A percentile compares a stretch with the other conserved stretches of the same genome.
Evolutionary conservation across 805 yeast genomes (phyloP).

Genomic region (Sugiyamaella lignohabitans): DNA sequence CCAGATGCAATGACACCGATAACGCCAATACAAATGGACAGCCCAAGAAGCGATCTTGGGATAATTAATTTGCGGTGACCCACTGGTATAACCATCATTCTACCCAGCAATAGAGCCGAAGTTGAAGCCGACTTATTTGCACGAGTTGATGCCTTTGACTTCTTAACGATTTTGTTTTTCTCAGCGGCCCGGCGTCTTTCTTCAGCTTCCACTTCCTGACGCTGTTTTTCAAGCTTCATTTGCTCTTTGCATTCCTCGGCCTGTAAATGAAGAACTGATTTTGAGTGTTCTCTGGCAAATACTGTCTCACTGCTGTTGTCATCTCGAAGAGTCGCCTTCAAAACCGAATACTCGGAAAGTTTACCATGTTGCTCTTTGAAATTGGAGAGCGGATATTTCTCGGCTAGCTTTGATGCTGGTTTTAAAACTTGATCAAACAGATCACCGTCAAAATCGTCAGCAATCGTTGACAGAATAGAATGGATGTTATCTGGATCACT

Average conservation of each 20-base stretch:
- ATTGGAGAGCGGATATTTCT: conserved; percentile 19
- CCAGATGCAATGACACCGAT: conserved; percentile 11
- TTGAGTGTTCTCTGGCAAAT: background rate
- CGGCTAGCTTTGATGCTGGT: conserved; percentile 18
- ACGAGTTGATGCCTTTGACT: background rate
- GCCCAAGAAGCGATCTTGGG: conserved; percentile 6
- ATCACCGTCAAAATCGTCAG: conserved; percentile 15
- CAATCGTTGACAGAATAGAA: conserved; percentile 32
- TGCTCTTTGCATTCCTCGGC: background rate
- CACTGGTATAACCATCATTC: background rate
- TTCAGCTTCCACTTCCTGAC: background rate
- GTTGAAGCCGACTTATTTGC: too few relatives aligned
- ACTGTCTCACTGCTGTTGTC: background rate
- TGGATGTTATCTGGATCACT: conserved; percentile 39
- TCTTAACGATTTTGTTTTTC: background rate
- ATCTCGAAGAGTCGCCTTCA: conserved; percentile 11
- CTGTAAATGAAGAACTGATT: background rate
- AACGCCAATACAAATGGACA: conserved; percentile 17
- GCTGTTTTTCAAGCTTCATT: background rate
- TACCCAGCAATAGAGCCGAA: background rate
- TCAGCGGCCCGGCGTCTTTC: background rate
- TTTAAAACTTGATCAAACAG: conserved; percentile 19
- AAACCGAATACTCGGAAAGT: conserved; percentile 33
- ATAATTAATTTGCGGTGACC: background rate
- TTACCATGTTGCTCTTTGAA: conserved; percentile 20